These are phyloP conservation scores for Penicillium sp. DNA, from an alignment of 2,329 filamentous ascomycete genomes.

Conservation along the genomic window DNA sequence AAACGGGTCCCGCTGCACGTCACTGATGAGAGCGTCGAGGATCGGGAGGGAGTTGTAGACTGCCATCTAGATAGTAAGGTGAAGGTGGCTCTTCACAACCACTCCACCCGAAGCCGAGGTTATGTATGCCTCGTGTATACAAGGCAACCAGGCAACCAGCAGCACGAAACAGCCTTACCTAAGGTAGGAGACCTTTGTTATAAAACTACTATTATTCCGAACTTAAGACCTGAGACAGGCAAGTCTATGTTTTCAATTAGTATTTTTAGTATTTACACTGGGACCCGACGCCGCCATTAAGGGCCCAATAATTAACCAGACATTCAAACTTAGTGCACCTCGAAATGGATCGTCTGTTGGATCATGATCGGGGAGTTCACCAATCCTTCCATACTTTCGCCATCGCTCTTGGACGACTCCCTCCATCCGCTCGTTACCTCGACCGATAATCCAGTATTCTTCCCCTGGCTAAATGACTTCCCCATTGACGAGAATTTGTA, in stretches of 20 bases:
- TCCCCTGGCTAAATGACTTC: not conserved
- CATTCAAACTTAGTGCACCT: conserved; percentile 6
- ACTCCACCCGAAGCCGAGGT: too few species aligned
- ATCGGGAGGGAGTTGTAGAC: not conserved
- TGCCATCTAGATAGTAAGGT: not conserved
- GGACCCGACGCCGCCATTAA: not conserved
- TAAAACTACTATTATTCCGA: too few species aligned
- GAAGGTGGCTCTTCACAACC: too few species aligned
- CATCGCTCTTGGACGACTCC: conserved; percentile 8
- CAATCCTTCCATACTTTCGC: conserved; percentile 10
- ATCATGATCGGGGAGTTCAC: conserved; percentile 6
- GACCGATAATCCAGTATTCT: not conserved
- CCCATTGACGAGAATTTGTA: conserved; percentile 9
- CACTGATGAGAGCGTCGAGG: not conserved
- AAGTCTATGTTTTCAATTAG: not conserved
- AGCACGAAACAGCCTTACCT: not conserved
- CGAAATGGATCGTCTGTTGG: conserved; percentile 16
- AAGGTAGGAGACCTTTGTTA: too few species aligned
- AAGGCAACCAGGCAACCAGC: not conserved
- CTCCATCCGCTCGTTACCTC: conserved; percentile 12
- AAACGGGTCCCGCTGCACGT: not conserved
- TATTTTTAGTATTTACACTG: not conserved
- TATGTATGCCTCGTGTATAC: too few species aligned
- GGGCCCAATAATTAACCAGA: not conserved
- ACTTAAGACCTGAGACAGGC: too few species aligned